phyloP scores from a whole-genome alignment of 176 grass and related monocot species.

The Tillandsia leiboldiana region DNA sequence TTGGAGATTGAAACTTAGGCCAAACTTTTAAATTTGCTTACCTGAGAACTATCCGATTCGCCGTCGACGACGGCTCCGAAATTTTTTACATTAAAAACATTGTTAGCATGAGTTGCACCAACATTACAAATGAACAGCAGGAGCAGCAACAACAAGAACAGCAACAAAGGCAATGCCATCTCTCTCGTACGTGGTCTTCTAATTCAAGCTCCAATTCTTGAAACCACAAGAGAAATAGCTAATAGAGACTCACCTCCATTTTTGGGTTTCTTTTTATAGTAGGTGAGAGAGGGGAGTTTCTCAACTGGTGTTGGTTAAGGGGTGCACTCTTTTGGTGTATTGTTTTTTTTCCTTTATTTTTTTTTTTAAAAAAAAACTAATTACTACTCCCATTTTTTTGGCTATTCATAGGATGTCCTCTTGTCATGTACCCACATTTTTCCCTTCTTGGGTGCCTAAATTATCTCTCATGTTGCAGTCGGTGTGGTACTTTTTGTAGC shows the following conservation, averaged over 20 bases:
- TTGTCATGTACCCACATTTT: not conserved
- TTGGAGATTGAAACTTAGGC: not conserved
- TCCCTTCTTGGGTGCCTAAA: too few relatives aligned
- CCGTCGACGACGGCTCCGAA: not conserved
- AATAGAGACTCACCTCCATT: not conserved
- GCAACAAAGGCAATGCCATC: too few relatives aligned
- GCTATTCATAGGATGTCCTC: not conserved
- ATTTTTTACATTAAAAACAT: not conserved
- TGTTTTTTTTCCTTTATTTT: not conserved
- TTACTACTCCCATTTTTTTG: not conserved
- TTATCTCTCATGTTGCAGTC: too few relatives aligned
- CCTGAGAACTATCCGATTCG: not conserved
- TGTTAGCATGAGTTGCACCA: not conserved
- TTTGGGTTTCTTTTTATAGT: not conserved
- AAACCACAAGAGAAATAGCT: not conserved
- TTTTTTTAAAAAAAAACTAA: too few relatives aligned
- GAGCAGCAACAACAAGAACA: not conserved
- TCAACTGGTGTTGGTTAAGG: not conserved
- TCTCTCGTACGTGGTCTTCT: not conserved
- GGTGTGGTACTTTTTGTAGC: too few relatives aligned
- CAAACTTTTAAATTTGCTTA: not conserved
- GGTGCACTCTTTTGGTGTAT: not conserved
- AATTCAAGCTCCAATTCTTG: not conserved
- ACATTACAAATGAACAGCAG: not conserved
- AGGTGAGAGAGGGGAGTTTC: not conserved